Percentiles rank a stretch among this genome's conserved stretches.
Evolutionary conservation across 345 rosid species (phyloP).

Genomic region (Eucalyptus cladocalyx): DNA sequence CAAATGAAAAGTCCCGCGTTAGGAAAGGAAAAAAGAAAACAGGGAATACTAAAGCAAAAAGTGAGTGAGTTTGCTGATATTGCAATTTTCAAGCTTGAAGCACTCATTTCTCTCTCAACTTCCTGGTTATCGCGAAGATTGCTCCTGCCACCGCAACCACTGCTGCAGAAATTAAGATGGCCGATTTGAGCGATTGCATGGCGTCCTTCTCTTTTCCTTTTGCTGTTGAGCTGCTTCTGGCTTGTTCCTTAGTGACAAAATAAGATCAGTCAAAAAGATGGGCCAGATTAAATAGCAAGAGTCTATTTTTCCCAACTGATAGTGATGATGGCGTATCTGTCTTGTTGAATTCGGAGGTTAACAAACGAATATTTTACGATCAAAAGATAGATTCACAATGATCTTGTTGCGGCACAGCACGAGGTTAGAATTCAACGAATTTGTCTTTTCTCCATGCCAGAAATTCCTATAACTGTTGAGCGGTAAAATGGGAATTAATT

Average conservation of each 20-base stretch:
- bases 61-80: background rate
- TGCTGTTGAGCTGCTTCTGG: background rate
- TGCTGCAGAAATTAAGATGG: slow-evolving; percentile 31
- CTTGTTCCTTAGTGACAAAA: background rate
- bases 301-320: background rate
- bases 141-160: slow-evolving; percentile 33
- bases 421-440: background rate
- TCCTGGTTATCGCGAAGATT: slow-evolving; percentile 30
- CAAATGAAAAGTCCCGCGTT: background rate
- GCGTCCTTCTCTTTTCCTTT: slow-evolving; percentile 1
- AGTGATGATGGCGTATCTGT: background rate
- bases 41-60: background rate
- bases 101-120: slow-evolving; percentile 34
- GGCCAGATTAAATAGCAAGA: background rate
- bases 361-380: background rate
- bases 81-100: background rate
- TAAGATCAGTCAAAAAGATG: background rate
- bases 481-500: background rate
- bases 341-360: background rate
- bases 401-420: background rate
- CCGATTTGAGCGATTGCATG: slow-evolving; percentile 19
- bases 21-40: background rate
- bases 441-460: background rate
- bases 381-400: background rate
- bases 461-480: background rate